Percentiles rank a stretch among this genome's conserved stretches.
These are phyloP conservation scores for Entomortierella parvispora DNA, from an alignment of 192 early-diverging fungal species.

Conservation along the genomic window DNA sequence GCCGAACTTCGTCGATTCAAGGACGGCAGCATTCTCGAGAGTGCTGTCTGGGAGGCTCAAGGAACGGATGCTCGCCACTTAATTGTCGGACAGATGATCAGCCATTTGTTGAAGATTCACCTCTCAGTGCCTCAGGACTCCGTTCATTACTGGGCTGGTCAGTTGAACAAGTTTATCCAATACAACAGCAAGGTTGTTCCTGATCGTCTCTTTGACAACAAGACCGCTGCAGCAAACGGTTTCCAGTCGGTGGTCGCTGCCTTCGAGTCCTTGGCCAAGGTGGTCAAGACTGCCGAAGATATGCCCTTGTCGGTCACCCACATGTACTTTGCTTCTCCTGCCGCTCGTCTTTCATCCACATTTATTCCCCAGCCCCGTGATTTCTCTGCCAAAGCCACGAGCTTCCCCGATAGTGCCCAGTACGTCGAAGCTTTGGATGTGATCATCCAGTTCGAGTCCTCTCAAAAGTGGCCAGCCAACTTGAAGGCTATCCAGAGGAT, in stretches of 20 bases:
- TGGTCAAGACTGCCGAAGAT: conserved; percentile 67
- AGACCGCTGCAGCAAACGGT: conserved; percentile 51
- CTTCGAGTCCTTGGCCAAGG: conserved; percentile 72
- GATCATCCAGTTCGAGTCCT: conserved; percentile 84
- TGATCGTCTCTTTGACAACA: conserved; percentile 54
- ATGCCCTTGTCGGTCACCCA: conserved; percentile 74
- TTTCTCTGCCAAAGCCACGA: conserved; percentile 38
- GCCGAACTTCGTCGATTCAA: conserved; percentile 94
- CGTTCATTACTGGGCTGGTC: conserved; percentile 72
- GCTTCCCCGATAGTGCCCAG: conserved; percentile 57
- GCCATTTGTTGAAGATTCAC: conserved; percentile 81
- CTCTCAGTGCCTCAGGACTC: conserved; percentile 62
- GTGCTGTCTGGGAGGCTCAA: conserved; percentile 81
- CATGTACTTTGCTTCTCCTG: conserved; percentile 65
- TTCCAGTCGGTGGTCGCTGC: conserved; percentile 76
- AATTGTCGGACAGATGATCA: conserved; percentile 84
- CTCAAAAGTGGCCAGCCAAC: conserved; percentile 91
- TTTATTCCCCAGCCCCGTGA: conserved; percentile 77
- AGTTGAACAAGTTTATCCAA: conserved; percentile 70
- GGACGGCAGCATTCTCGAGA: conserved; percentile 90
- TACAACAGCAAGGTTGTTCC: conserved; percentile 59
- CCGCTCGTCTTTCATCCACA: conserved; percentile 78
- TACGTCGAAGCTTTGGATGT: conserved; percentile 81
- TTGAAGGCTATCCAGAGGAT: conserved; percentile 87
- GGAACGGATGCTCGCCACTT: conserved; percentile 72